Conservation (phyloP, 2,329 filamentous ascomycete species). For the Zalaria obscura region DNA sequence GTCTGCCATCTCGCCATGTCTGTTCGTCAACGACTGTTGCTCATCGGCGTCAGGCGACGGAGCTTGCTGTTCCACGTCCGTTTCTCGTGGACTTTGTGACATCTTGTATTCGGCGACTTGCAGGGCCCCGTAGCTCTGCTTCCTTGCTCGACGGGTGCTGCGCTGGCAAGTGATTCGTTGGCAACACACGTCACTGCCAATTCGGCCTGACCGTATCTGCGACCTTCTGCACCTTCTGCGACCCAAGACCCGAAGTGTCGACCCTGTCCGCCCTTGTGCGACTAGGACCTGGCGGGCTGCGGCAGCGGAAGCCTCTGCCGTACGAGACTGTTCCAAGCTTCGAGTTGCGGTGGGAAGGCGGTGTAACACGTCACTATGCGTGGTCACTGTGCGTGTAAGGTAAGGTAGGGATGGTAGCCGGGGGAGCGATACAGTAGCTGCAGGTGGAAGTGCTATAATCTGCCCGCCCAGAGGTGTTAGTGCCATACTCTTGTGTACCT, state of each 20-base stretch:
- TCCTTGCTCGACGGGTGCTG: conserved; percentile 7
- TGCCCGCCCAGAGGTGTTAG: too few relatives aligned
- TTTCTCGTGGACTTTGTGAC: conserved; percentile 81
- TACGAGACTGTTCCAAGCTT: background rate
- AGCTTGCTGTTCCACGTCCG: conserved; percentile 61
- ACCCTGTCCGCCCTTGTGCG: conserved; percentile 3
- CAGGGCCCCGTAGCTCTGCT: conserved; percentile 13
- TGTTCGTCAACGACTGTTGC: conserved; percentile 37
- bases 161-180: conserved; percentile 18
- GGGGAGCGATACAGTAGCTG: too few relatives aligned
- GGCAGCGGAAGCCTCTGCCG: too few relatives aligned
- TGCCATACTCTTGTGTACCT: too few relatives aligned
- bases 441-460: too few relatives aligned
- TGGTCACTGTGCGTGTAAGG: too few relatives aligned
- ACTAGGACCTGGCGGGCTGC: background rate
- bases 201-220: conserved; percentile 4
- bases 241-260: conserved; percentile 3
- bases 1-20: conserved; percentile 11
- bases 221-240: conserved; percentile 1
- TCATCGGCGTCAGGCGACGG: conserved; percentile 54
- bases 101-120: conserved; percentile 64
- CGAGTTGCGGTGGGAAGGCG: conserved; percentile 1
- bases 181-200: conserved; percentile 15
- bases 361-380: conserved; percentile 3
- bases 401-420: too few relatives aligned